Evolutionary conservation across 768 basidiomycete species (phyloP), one percentile per base, ranked within the genome.

Genomic region (Lenzites betulinus): DNA sequence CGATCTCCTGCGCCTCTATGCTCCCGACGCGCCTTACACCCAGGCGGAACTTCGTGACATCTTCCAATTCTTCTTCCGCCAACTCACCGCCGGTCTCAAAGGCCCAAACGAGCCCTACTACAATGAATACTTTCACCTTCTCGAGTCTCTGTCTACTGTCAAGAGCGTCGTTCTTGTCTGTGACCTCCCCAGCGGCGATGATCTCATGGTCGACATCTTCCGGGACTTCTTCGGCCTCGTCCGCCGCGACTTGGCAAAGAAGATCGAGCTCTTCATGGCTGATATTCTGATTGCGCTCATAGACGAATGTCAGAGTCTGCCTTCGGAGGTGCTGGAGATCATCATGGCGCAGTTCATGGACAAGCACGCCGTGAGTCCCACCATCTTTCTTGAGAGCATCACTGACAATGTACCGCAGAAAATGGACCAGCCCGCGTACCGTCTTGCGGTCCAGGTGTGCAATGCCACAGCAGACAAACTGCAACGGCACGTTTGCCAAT

Each of bases 11-110:
- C 78, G 94, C 43, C 83, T 98, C 39, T 98, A 93, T 72, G 97
- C 97, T 1, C 97, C 97, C 1, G 94, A 98, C 73, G 95, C 97
- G 23, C 97, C 97, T 13, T 98, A 96, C 71, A 95, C 89, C 15
- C 87, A 89, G 51, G 75, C 81, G 49, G 92, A 98, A 72, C 85
- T 98, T 36, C 82, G 92, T 78, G 94, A 97, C 74, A 95, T 98
- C 71, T 99, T 99, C 75, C 87, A 94, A 67, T 98, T 99, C 81
- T 93, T 98, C 82, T 87, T 94, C 71, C 80, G 86, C 36, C 96
- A 97, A 72, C 86, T 99, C 58, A 77, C 81, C 2, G 80, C 79
- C 1, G 88, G 88, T 1, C 85, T 94, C 68, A 89, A 88, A 64
- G 84, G 87, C 39, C 77, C 86, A 0, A 92, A 95, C 57, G 81